Base-by-base conservation (phyloP, 1,284 basidiomycete species). In the Sutorius eximius region DNA sequence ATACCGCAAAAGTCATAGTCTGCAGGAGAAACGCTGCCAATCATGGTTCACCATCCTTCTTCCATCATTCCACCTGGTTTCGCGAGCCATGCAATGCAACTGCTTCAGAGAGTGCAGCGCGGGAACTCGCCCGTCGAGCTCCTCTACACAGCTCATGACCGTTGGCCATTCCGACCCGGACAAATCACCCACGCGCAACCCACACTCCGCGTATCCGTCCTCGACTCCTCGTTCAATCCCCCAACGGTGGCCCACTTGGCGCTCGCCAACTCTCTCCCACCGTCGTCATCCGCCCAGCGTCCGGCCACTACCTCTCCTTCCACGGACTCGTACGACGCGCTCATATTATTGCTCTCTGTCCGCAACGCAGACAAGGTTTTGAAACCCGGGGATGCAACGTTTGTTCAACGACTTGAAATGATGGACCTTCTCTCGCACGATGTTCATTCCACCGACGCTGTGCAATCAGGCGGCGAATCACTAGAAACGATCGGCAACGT, bases 171-270 rank as follows among this genome's bases (percentile, higher is more conserved):
- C 45, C 73, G 66, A 24, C 68, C 62, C 1, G 60, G 60, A 33
- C 59, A 62, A 24, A 46, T 48, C 15, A 49, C 15, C 45, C 56
- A 58, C 48, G 46, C 59, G 10, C 52, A 41, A 20, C 52, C 59
- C 43, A 61, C 70, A 5, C 67, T 85, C 32, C 75, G 71, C 32
- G 75, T 91, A 46, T 79, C 85, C 9, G 79, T 97, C 18, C 81
- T 98, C 34, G 95, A 98, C 66, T 89, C 93, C 0, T 95, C 92
- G 1, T 98, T 95, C 76, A 98, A 99, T 65, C 95, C 96, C 2
- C 96, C 96, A 0, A 94, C 92, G 0, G 71, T 80, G 12, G 94
- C 96, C 0, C 95, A 99, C 68, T 79, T 89, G 52, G 87, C 90
- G 0, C 83, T 98, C 44, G 85, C 85, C 18, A 80, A 79, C 53